phyloP scores from a whole-genome alignment of 148 eudicot species.

The Cornus kousa region DNA sequence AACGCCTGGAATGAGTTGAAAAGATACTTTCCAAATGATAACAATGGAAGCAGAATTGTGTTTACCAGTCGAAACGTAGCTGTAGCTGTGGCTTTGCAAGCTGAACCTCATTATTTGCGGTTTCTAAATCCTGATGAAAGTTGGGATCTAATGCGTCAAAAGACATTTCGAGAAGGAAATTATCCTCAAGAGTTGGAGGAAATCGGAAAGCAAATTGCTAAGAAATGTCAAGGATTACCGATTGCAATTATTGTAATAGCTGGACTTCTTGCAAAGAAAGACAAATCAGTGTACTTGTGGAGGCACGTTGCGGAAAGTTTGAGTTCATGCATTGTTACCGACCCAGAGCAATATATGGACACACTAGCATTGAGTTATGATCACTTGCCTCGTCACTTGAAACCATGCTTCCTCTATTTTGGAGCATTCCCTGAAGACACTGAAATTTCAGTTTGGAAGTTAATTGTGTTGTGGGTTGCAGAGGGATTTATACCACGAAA shows the following conservation, averaged over 20 bases:
- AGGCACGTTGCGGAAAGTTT: constrained; percentile 11
- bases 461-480: constrained; percentile 33
- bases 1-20: constrained; percentile 18
- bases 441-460: constrained; percentile 9
- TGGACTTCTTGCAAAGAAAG: too few species aligned
- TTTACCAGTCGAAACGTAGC: constrained; percentile 19
- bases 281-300: constrained; percentile 2
- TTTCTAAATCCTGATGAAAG: constrained; percentile 16
- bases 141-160: constrained; percentile 22
- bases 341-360: constrained; percentile 1
- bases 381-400: constrained; percentile 28
- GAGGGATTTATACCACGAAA: constrained; percentile 26
- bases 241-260: too few species aligned
- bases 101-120: neutral
- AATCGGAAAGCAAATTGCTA: constrained; percentile 15
- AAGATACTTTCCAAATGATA: constrained; percentile 17
- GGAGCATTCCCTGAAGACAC: constrained; percentile 13
- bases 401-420: constrained; percentile 36
- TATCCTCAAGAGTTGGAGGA: constrained; percentile 6
- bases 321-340: constrained; percentile 1
- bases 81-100: constrained; percentile 7
- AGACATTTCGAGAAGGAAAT: constrained; percentile 15
- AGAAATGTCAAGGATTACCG: neutral
- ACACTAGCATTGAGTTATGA: constrained; percentile 27
- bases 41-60: constrained; percentile 12